Conservation (phyloP, 768 basidiomycete genomes). For the Tulasnella sp. region DNA sequence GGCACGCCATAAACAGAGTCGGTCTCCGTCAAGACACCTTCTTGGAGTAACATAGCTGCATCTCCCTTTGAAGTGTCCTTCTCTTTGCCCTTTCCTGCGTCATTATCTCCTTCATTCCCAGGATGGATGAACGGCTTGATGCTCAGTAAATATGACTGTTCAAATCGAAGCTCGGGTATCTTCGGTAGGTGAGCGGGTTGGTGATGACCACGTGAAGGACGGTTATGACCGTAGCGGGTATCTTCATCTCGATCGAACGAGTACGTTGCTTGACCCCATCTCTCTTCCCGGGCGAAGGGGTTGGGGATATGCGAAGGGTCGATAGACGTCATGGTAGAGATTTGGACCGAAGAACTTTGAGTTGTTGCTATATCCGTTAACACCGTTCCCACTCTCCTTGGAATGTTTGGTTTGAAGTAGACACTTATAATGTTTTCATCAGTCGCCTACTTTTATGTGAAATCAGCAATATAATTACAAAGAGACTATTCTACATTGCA, state of each 20-base stretch:
- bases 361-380: not conserved
- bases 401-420: too few species aligned
- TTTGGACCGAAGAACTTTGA: not conserved
- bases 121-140: constrained; percentile 32
- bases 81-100: constrained; percentile 21
- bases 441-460: too few species aligned
- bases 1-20: constrained; percentile 29
- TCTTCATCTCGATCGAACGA: not conserved
- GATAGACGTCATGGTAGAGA: constrained; percentile 21
- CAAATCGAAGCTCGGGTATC: constrained; percentile 35
- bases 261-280: constrained; percentile 21
- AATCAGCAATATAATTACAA: too few species aligned
- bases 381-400: not conserved
- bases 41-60: not conserved
- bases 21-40: constrained; percentile 21
- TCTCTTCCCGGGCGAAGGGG: not conserved
- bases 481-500: too few species aligned
- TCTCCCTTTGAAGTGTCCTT: not conserved
- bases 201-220: not conserved
- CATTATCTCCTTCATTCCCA: not conserved
- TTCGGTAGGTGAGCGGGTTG: constrained; percentile 28
- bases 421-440: too few species aligned
- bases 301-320: constrained; percentile 28
- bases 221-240: not conserved
- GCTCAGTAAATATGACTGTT: constrained; percentile 33